Percentiles rank a stretch among this genome's conserved stretches.
Conservation (phyloP, 1,139 yeast species). For the Saccharomyces uvarum region DNA sequence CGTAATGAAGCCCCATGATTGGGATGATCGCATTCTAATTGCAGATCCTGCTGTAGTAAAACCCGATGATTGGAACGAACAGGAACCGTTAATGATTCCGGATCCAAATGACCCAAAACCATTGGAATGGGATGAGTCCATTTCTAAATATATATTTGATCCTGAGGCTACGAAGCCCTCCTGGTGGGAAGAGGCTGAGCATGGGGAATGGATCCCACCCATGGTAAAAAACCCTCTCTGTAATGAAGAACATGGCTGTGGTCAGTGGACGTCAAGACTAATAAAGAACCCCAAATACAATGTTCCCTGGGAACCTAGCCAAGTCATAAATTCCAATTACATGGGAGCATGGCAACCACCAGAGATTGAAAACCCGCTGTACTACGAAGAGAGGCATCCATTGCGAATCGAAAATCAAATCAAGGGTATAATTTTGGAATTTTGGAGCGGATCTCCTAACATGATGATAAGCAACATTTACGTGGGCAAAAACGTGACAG, state of each 20-base stretch:
- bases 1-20: conserved; percentile 63
- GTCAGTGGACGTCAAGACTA: conserved; percentile 58
- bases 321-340: conserved; percentile 64
- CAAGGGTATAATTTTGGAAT: conserved; percentile 80
- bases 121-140: conserved; percentile 68
- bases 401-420: conserved; percentile 52
- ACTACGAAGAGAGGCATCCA: conserved; percentile 52
- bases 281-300: conserved; percentile 61
- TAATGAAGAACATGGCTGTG: conserved; percentile 57
- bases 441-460: conserved; percentile 79
- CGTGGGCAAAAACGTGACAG: conserved; percentile 70
- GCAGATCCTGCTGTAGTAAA: conserved; percentile 61
- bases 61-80: conserved; percentile 80
- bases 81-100: conserved; percentile 45
- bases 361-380: conserved; percentile 59
- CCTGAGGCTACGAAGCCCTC: conserved; percentile 60
- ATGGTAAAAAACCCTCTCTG: conserved; percentile 67
- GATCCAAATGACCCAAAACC: conserved; percentile 68
- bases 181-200: conserved; percentile 82
- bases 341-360: conserved; percentile 76
- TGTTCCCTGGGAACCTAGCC: conserved; percentile 73
- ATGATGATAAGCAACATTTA: conserved; percentile 77
- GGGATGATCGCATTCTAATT: conserved; percentile 66
- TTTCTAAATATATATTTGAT: conserved; percentile 51
- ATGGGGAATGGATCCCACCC: conserved; percentile 77